Percentiles rank a stretch among this genome's conserved stretches.
Evolutionary conservation across 2,329 filamentous ascomycete species (phyloP).

Genomic region (Colletotrichum orbiculare): DNA sequence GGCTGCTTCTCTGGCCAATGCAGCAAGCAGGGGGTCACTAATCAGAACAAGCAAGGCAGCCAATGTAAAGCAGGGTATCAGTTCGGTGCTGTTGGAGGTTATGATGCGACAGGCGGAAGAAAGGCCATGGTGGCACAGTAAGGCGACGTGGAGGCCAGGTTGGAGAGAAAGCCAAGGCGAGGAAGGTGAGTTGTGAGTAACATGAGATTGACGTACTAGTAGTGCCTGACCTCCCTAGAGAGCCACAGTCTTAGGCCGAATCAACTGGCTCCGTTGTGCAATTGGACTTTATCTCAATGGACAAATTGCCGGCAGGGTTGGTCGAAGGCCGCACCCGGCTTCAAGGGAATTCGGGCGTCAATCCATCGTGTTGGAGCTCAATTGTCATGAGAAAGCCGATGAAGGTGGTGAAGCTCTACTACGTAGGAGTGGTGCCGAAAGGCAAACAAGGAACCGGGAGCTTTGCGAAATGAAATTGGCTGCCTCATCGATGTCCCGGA

Average conservation of each 20-base stretch:
- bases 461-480: slow-evolving; percentile 17
- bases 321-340: background rate
- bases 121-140: slow-evolving; percentile 13
- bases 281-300: background rate
- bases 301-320: background rate
- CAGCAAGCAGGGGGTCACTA: slow-evolving; percentile 3
- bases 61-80: background rate
- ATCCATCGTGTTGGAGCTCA: background rate
- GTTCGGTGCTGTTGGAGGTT: too few relatives aligned
- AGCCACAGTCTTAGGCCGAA: too few relatives aligned
- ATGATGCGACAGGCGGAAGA: slow-evolving; percentile 19
- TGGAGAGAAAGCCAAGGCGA: too few relatives aligned
- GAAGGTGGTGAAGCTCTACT: background rate
- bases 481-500: slow-evolving; percentile 1
- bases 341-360: slow-evolving; percentile 10
- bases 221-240: too few relatives aligned
- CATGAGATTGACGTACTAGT: background rate
- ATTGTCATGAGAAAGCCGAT: background rate
- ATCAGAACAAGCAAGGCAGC: background rate
- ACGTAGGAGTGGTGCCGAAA: background rate
- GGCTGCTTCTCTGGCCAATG: background rate
- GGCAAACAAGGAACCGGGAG: slow-evolving; percentile 6
- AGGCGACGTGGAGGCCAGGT: slow-evolving; percentile 16
- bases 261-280: too few relatives aligned
- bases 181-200: background rate